phyloP scores from a whole-genome alignment of 1,284 basidiomycete genomes.

The Coniferiporia weirii region DNA sequence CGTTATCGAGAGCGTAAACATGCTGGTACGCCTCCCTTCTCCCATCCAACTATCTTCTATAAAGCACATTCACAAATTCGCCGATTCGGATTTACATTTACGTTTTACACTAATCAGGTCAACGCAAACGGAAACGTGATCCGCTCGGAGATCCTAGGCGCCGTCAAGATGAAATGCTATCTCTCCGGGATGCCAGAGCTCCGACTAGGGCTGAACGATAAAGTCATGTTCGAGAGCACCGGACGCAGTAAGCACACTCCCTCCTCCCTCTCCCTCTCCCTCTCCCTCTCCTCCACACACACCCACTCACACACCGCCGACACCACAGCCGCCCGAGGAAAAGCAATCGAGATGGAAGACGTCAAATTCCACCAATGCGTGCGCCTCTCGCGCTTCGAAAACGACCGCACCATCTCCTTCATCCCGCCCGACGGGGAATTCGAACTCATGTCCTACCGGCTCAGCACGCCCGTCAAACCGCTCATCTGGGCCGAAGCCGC shows the following conservation, averaged over 20 bases:
- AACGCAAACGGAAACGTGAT: slow-evolving; percentile 98
- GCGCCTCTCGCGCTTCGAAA: slow-evolving; percentile 97
- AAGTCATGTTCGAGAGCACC: slow-evolving; percentile 99
- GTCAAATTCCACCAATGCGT: slow-evolving; percentile 99
- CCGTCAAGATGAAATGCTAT: slow-evolving; percentile 99
- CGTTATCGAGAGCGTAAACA: slow-evolving; percentile 96
- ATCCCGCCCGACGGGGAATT: slow-evolving; percentile 99
- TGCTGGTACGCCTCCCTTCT: slow-evolving; percentile 58
- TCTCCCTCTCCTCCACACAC: slow-evolving; percentile 1
- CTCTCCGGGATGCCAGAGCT: slow-evolving; percentile 98
- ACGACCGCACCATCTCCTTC: slow-evolving; percentile 98
- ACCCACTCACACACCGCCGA: neutral
- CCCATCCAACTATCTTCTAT: slow-evolving; percentile 3
- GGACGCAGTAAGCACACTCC: slow-evolving; percentile 70
- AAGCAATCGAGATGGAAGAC: slow-evolving; percentile 99
- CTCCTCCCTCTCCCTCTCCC: neutral
- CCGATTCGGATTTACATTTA: neutral
- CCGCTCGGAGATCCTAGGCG: slow-evolving; percentile 94
- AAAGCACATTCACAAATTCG: neutral
- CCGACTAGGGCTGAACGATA: slow-evolving; percentile 94
- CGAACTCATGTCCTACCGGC: slow-evolving; percentile 95
- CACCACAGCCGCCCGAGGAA: slow-evolving; percentile 80
- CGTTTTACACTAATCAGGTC: slow-evolving; percentile 50
- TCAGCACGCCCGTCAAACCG: slow-evolving; percentile 96
- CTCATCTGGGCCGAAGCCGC: slow-evolving; percentile 98